phyloP scores from a whole-genome alignment of 495 filamentous ascomycete species.

The Penicillium steckii region DNA sequence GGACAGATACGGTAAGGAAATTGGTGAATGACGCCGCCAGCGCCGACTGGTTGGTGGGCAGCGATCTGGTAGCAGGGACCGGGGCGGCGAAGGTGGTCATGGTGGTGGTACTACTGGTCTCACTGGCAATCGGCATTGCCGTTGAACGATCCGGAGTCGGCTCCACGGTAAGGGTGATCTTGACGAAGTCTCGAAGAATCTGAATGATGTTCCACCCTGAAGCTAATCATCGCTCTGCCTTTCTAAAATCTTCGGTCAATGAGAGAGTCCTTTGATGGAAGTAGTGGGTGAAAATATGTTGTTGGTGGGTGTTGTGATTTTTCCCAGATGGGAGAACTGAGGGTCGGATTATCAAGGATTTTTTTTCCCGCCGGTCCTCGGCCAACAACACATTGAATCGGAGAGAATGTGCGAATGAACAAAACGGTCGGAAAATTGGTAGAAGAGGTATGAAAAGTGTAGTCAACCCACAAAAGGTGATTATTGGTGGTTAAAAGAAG shows the following conservation, averaged over 20 bases:
- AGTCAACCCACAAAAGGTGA: neutral
- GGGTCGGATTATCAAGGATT: constrained; percentile 6
- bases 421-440: constrained; percentile 6
- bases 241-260: constrained; percentile 37
- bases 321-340: neutral
- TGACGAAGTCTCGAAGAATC: constrained; percentile 45
- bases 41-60: constrained; percentile 47
- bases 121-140: constrained; percentile 52
- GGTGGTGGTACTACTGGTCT: constrained; percentile 47
- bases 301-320: constrained; percentile 2
- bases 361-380: constrained; percentile 13
- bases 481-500: neutral
- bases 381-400: constrained; percentile 2
- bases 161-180: constrained; percentile 39
- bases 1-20: constrained; percentile 86
- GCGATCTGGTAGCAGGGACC: constrained; percentile 41
- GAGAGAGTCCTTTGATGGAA: neutral
- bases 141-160: constrained; percentile 36
- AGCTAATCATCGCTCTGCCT: constrained; percentile 54
- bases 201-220: constrained; percentile 50
- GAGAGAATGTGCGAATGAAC: constrained; percentile 4
- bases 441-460: neutral
- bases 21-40: constrained; percentile 52
- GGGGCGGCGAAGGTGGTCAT: constrained; percentile 49
- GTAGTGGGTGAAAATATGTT: neutral